phyloP scores from a whole-genome alignment of 345 rosid species.

The Brassica juncea region DNA sequence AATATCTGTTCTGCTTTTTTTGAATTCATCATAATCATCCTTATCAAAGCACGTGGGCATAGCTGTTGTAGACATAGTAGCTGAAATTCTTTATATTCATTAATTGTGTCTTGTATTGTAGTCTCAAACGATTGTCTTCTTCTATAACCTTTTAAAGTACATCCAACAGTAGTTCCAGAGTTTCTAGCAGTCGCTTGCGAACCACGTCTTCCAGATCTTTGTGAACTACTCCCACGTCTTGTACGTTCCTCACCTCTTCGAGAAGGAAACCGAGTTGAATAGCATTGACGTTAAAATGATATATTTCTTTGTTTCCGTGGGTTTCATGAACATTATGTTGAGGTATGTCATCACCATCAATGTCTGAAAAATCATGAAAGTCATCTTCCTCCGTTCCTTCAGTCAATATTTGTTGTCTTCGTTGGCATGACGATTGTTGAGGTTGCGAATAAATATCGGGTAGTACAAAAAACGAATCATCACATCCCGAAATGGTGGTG shows the following conservation, averaged over 20 bases:
- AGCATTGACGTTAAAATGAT: neutral
- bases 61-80: neutral
- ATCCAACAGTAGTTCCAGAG: neutral
- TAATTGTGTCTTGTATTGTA: neutral
- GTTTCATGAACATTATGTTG: neutral
- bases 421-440: too few relatives aligned
- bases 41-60: neutral
- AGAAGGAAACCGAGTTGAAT: neutral
- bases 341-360: too few relatives aligned
- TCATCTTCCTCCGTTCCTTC: too few relatives aligned
- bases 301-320: neutral
- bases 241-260: neutral
- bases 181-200: neutral
- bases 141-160: neutral
- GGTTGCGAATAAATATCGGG: too few relatives aligned
- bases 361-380: neutral
- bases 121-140: neutral
- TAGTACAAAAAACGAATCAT: too few relatives aligned
- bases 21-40: neutral
- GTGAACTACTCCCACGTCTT: neutral
- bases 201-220: neutral
- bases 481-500: too few relatives aligned
- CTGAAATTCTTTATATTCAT: neutral
- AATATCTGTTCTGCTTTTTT: neutral
- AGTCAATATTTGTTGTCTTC: too few relatives aligned